phyloP scores from a whole-genome alignment of 2,329 filamentous ascomycete genomes.

The Aspergillus fijiensis region DNA sequence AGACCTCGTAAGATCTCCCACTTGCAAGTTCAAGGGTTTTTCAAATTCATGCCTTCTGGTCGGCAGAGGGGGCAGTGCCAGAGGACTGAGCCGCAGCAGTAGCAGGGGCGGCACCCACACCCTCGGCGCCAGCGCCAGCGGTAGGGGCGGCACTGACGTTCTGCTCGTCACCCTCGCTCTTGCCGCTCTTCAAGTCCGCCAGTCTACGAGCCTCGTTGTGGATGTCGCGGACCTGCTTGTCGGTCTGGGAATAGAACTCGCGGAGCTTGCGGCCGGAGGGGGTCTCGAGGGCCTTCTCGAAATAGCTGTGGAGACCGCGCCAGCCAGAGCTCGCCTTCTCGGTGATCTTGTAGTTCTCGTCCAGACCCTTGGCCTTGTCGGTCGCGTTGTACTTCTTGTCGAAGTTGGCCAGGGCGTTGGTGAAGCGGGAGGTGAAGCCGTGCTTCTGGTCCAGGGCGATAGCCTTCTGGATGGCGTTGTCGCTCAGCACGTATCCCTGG shows the following conservation, averaged over 20 bases:
- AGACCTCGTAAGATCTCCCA: background rate
- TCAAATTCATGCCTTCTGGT: slow-evolving; percentile 29
- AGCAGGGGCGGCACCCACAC: slow-evolving; percentile 20
- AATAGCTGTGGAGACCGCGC: slow-evolving; percentile 78
- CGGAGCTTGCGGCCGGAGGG: slow-evolving; percentile 86
- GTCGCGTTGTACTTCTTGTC: slow-evolving; percentile 84
- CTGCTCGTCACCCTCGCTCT: slow-evolving; percentile 40
- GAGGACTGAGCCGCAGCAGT: slow-evolving; percentile 24
- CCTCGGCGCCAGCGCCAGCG: slow-evolving; percentile 14
- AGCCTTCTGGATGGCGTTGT: slow-evolving; percentile 74
- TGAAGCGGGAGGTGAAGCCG: slow-evolving; percentile 79
- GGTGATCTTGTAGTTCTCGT: slow-evolving; percentile 79
- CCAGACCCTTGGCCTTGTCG: slow-evolving; percentile 79
- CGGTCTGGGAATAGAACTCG: slow-evolving; percentile 79
- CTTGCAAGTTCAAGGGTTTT: too few relatives aligned
- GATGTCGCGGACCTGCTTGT: slow-evolving; percentile 90
- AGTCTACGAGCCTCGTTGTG: slow-evolving; percentile 86
- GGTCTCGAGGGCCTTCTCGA: slow-evolving; percentile 85
- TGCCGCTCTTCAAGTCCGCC: slow-evolving; percentile 75
- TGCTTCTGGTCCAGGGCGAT: slow-evolving; percentile 89
- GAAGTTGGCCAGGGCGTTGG: slow-evolving; percentile 70
- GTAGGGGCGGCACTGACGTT: slow-evolving; percentile 17
- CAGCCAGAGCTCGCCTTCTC: slow-evolving; percentile 67
- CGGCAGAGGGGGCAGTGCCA: slow-evolving; percentile 25
- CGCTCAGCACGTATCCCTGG: slow-evolving; percentile 83